phyloP scores from a whole-genome alignment of 768 basidiomycete species.

The Macrolepiota fuliginosa region DNA sequence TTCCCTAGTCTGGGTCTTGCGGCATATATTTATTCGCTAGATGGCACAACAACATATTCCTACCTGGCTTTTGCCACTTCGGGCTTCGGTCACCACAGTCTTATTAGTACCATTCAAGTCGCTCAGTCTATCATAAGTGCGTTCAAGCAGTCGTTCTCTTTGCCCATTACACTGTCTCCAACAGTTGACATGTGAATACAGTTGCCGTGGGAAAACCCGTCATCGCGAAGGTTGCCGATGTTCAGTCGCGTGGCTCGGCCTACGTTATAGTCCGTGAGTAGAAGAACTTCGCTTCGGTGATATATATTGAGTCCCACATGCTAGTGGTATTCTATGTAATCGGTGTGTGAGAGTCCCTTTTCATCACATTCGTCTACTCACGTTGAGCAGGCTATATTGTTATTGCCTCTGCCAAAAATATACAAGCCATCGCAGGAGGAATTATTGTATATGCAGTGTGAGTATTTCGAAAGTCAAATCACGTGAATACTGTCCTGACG shows the following conservation, averaged over 20 bases:
- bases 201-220: conserved; percentile 59
- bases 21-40: conserved; percentile 76
- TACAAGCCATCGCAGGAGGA: conserved; percentile 47
- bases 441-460: conserved; percentile 59
- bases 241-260: conserved; percentile 63
- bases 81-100: conserved; percentile 48
- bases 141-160: conserved; percentile 15
- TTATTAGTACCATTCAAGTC: conserved; percentile 52
- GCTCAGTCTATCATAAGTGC: conserved; percentile 54
- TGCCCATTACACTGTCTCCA: no score
- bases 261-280: conserved; percentile 56
- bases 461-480: conserved; percentile 17
- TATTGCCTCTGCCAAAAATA: conserved; percentile 47
- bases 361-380: neutral
- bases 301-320: neutral
- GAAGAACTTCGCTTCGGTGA: neutral
- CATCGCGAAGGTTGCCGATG: conserved; percentile 73
- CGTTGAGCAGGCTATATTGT: conserved; percentile 41
- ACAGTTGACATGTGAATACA: conserved; percentile 6
- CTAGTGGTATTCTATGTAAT: conserved; percentile 59
- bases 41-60: conserved; percentile 63
- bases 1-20: conserved; percentile 54
- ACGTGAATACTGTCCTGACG: neutral
- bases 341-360: conserved; percentile 26
- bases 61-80: conserved; percentile 62